phyloP scores from a whole-genome alignment of 202 grass and related monocot species.

The Zizania palustris region DNA sequence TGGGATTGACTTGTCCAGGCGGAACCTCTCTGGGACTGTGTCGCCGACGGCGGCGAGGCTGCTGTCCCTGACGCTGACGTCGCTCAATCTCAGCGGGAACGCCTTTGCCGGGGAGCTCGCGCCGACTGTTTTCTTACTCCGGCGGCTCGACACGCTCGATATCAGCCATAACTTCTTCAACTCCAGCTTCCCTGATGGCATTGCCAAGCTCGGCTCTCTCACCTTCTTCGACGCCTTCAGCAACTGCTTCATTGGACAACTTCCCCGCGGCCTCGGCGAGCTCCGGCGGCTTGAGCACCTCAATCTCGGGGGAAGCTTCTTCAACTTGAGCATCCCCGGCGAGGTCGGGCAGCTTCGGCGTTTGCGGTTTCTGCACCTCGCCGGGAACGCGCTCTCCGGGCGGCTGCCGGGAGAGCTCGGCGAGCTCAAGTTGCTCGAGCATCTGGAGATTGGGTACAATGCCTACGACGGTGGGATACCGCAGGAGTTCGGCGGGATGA shows the following conservation, averaged over 20 bases:
- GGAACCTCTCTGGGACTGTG: constrained; percentile 75
- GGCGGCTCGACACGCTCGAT: constrained; percentile 57
- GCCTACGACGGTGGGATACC: constrained; percentile 47
- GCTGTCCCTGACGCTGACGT: constrained; percentile 53
- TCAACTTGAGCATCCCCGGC: constrained; percentile 57
- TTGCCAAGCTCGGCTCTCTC: constrained; percentile 49
- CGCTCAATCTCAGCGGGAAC: constrained; percentile 73
- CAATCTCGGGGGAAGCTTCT: constrained; percentile 84
- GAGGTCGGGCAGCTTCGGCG: constrained; percentile 43
- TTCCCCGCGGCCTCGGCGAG: constrained; percentile 51
- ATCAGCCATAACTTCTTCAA: constrained; percentile 85
- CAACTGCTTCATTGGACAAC: constrained; percentile 69
- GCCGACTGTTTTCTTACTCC: constrained; percentile 54
- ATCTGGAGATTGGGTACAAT: constrained; percentile 83
- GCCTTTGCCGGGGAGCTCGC: constrained; percentile 62
- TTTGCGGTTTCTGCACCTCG: constrained; percentile 64
- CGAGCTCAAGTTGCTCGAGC: constrained; percentile 47
- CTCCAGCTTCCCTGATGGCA: constrained; percentile 56
- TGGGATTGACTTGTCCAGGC: constrained; percentile 68
- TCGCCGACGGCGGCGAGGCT: constrained; percentile 53
- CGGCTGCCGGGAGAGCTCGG: constrained; percentile 56
- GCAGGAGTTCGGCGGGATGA: constrained; percentile 45
- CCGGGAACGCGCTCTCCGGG: constrained; percentile 67
- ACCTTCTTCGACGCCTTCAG: constrained; percentile 64
- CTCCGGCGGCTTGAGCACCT: constrained; percentile 52